These are phyloP conservation scores for Candida odintsovae DNA, from an alignment of 805 yeast genomes.

Conservation along the genomic window DNA sequence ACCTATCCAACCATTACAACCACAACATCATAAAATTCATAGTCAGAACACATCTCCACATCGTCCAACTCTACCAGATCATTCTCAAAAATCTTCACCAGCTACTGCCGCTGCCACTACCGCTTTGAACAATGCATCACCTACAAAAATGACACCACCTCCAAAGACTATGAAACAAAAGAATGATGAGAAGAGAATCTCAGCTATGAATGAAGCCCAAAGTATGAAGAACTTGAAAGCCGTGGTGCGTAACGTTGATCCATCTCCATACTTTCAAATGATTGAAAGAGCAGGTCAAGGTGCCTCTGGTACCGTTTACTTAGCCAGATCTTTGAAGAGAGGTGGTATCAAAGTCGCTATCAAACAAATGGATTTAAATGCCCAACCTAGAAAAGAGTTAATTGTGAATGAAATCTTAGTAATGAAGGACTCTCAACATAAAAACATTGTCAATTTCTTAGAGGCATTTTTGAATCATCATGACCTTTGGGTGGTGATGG, in stretches of 20 bases:
- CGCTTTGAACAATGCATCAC: slow-evolving; percentile 21
- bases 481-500: slow-evolving; percentile 99
- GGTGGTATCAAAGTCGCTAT: slow-evolving; percentile 78
- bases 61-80: slow-evolving; percentile 1
- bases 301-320: slow-evolving; percentile 92
- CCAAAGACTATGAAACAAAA: slow-evolving; percentile 27
- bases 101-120: slow-evolving; percentile 33
- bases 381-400: slow-evolving; percentile 91
- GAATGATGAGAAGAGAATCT: slow-evolving; percentile 45
- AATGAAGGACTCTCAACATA: slow-evolving; percentile 93
- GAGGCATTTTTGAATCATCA: slow-evolving; percentile 77
- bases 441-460: slow-evolving; percentile 89
- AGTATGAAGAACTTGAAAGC: slow-evolving; percentile 73
- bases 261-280: slow-evolving; percentile 73
- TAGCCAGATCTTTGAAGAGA: slow-evolving; percentile 61
- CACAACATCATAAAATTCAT: slow-evolving; percentile 22
- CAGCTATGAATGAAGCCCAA: slow-evolving; percentile 79
- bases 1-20: slow-evolving; percentile 21
- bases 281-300: slow-evolving; percentile 94
- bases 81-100: neutral
- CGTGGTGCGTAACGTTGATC: slow-evolving; percentile 81
- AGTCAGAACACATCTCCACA: slow-evolving; percentile 16
- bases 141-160: slow-evolving; percentile 10
- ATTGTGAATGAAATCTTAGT: slow-evolving; percentile 94
- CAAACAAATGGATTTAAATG: slow-evolving; percentile 88